Evolutionary conservation across 805 yeast species (phyloP).

Genomic region (Allodekkera sacchari): DNA sequence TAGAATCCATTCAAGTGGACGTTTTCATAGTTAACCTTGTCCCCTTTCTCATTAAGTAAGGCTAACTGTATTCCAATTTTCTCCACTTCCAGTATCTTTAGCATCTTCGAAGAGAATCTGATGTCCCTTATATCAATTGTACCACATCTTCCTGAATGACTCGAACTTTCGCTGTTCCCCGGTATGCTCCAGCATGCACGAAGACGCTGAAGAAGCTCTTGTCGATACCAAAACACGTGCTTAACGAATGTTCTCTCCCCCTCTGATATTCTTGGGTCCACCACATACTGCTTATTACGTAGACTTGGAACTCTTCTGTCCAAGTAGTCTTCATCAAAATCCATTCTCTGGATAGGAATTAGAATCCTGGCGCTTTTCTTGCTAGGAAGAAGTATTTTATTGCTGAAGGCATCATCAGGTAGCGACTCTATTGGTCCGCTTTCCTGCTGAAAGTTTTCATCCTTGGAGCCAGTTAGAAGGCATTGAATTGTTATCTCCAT

Average conservation of each 20-base stretch:
- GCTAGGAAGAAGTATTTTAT: conserved; percentile 14
- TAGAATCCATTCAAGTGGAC: conserved; percentile 42
- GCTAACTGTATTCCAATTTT: conserved; percentile 35
- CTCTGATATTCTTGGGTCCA: conserved; percentile 42
- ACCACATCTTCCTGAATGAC: conserved; percentile 37
- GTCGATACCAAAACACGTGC: conserved; percentile 76
- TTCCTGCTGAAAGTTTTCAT: conserved; percentile 16
- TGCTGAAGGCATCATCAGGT: conserved; percentile 11
- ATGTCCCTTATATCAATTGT: conserved; percentile 58
- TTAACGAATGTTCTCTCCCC: conserved; percentile 50
- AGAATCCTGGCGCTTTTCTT: conserved; percentile 43
- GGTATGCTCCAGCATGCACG: conserved; percentile 57
- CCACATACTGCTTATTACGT: conserved; percentile 59
- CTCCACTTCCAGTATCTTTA: conserved; percentile 42
- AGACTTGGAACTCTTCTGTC: conserved; percentile 59
- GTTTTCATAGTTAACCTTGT: conserved; percentile 18
- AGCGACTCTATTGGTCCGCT: conserved; percentile 11
- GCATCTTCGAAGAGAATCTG: conserved; percentile 54
- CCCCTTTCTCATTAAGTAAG: conserved; percentile 12
- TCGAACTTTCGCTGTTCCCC: conserved; percentile 17
- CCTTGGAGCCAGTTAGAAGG: conserved; percentile 14
- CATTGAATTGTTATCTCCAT: conserved; percentile 30
- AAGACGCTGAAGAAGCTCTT: conserved; percentile 48
- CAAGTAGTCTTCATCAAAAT: conserved; percentile 33
- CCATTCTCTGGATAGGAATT: conserved; percentile 58